Evolutionary conservation across 805 yeast genomes (phyloP).

Genomic region (Candida lessepsii): DNA sequence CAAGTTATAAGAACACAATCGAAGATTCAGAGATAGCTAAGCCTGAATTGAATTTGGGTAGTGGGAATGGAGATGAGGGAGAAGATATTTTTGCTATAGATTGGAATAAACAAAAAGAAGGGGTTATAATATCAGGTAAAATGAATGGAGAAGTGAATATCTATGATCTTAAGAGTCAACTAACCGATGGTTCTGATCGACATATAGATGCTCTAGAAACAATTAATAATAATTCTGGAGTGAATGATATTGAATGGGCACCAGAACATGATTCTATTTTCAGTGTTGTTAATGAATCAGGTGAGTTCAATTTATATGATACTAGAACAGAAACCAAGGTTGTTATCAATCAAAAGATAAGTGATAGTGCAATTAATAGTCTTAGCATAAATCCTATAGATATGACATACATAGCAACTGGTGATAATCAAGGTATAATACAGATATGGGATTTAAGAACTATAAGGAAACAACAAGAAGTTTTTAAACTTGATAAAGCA

Average conservation of each 20-base stretch:
- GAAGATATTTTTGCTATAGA: constrained; percentile 67
- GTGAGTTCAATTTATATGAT: constrained; percentile 52
- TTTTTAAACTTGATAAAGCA: neutral
- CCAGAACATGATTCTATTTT: constrained; percentile 60
- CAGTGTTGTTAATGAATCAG: constrained; percentile 67
- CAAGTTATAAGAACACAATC: constrained; percentile 30
- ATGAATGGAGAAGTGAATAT: constrained; percentile 61
- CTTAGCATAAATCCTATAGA: constrained; percentile 60
- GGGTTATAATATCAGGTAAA: constrained; percentile 57
- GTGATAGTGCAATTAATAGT: constrained; percentile 48
- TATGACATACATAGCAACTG: constrained; percentile 61
- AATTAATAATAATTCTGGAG: constrained; percentile 34
- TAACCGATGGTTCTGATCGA: constrained; percentile 19
- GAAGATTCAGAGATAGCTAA: constrained; percentile 29
- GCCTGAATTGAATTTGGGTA: constrained; percentile 52
- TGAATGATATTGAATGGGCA: constrained; percentile 74
- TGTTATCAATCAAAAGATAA: constrained; percentile 7
- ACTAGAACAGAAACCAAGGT: constrained; percentile 31
- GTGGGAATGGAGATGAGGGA: constrained; percentile 26
- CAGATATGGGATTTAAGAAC: constrained; percentile 66
- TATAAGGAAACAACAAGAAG: constrained; percentile 5
- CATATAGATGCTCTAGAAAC: neutral
- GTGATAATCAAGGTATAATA: constrained; percentile 57
- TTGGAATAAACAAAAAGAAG: constrained; percentile 71
- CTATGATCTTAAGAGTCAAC: constrained; percentile 61